Percentiles rank a stretch among this genome's conserved stretches.
These are phyloP conservation scores for Arthrobotrys pseudoclavata DNA, from an alignment of 2,329 filamentous ascomycete genomes.

Conservation along the genomic window DNA sequence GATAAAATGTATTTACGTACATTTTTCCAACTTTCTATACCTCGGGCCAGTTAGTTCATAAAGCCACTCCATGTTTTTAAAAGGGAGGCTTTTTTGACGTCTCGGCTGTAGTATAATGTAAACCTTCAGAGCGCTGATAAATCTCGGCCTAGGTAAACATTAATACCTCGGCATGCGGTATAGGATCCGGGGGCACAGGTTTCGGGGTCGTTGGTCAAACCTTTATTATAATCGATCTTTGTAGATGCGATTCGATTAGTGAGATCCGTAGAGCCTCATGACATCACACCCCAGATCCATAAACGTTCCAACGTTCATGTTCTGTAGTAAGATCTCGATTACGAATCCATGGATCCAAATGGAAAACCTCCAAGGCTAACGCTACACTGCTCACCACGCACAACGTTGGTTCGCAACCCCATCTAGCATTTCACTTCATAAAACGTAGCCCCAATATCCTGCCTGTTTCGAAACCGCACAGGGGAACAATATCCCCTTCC, in stretches of 20 bases:
- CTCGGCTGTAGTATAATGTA: too few relatives aligned
- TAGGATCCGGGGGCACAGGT: too few relatives aligned
- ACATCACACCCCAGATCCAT: neutral
- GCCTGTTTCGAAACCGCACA: neutral
- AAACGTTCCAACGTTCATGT: neutral
- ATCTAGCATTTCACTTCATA: neutral
- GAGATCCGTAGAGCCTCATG: neutral
- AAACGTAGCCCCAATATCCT: neutral
- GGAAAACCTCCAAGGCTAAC: conserved; percentile 1
- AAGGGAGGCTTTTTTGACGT: too few relatives aligned
- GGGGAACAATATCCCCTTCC: neutral
- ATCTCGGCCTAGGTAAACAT: too few relatives aligned
- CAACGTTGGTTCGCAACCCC: neutral
- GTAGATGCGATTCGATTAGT: neutral
- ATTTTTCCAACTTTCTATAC: too few relatives aligned
- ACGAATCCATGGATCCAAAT: neutral
- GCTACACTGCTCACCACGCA: neutral
- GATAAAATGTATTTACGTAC: neutral
- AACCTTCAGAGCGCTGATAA: too few relatives aligned
- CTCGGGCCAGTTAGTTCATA: too few relatives aligned
- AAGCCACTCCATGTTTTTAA: too few relatives aligned
- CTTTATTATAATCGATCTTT: too few relatives aligned
- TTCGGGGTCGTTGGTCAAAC: too few relatives aligned
- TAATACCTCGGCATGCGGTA: too few relatives aligned
- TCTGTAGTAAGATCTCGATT: neutral